A percentile compares a stretch with the other conserved stretches of the same genome.
Evolutionary conservation across 1,284 basidiomycete genomes (phyloP).

Genomic region (Porogramme epimiltina): DNA sequence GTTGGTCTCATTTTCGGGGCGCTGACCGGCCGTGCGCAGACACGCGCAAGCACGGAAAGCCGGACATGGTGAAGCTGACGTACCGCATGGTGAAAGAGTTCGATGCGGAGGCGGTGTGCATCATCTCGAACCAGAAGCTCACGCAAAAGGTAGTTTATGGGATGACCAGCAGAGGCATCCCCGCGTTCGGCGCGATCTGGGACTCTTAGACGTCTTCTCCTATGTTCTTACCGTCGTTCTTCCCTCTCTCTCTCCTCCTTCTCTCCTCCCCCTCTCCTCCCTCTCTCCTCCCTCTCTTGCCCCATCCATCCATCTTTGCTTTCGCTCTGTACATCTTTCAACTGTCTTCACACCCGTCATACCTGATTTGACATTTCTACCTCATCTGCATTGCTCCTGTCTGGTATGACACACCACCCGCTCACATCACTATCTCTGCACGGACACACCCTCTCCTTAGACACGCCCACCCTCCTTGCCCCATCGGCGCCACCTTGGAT

Average conservation of each 20-base stretch:
- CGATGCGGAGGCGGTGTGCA: slow-evolving; percentile 60
- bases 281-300: too few relatives aligned
- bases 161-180: slow-evolving; percentile 60
- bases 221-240: neutral
- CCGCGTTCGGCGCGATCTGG: slow-evolving; percentile 64
- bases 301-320: too few relatives aligned
- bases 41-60: slow-evolving; percentile 59
- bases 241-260: neutral
- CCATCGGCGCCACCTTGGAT: too few relatives aligned
- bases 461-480: too few relatives aligned
- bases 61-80: slow-evolving; percentile 63
- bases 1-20: too few relatives aligned
- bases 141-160: slow-evolving; percentile 65
- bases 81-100: slow-evolving; percentile 59
- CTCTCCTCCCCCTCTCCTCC: neutral
- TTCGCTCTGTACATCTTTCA: too few relatives aligned
- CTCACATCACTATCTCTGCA: too few relatives aligned
- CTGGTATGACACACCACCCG: too few relatives aligned
- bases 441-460: too few relatives aligned
- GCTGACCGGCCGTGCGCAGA: slow-evolving; percentile 34
- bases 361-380: too few relatives aligned
- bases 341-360: too few relatives aligned
- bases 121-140: slow-evolving; percentile 63
- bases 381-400: too few relatives aligned
- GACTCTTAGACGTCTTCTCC: slow-evolving; percentile 36